phyloP scores from a whole-genome alignment of 768 basidiomycete genomes.

The Tricholoma terreum region DNA sequence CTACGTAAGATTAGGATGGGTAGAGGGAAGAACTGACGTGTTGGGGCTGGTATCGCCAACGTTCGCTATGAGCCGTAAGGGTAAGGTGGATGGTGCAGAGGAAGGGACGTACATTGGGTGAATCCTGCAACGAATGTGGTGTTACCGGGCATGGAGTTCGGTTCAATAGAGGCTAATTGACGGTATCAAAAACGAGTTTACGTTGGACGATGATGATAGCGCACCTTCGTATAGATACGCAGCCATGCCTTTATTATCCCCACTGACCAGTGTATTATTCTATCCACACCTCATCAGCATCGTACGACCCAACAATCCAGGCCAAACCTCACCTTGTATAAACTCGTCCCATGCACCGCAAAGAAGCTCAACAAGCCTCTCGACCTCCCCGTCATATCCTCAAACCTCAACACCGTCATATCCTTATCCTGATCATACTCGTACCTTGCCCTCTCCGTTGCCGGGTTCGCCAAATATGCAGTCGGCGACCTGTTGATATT shows the following conservation, averaged over 20 bases:
- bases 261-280: conserved; percentile 82
- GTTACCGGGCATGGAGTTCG: conserved; percentile 63
- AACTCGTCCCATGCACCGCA: conserved; percentile 75
- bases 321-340: conserved; percentile 56
- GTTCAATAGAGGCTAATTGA: conserved; percentile 57
- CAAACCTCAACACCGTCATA: conserved; percentile 64
- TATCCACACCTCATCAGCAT: conserved; percentile 22
- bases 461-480: conserved; percentile 75
- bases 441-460: conserved; percentile 63
- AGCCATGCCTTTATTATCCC: conserved; percentile 86
- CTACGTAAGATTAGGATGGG: background rate
- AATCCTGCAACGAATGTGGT: conserved; percentile 73
- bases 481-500: conserved; percentile 76
- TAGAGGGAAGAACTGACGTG: conserved; percentile 46
- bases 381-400: conserved; percentile 53
- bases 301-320: background rate
- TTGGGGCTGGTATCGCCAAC: conserved; percentile 81
- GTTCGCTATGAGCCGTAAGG: conserved; percentile 47
- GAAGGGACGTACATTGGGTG: conserved; percentile 53
- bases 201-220: conserved; percentile 10
- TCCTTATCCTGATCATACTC: conserved; percentile 73
- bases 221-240: conserved; percentile 73
- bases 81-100: background rate
- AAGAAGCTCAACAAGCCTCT: conserved; percentile 74
- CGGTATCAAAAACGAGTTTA: conserved; percentile 6